Evolutionary conservation across 2,329 filamentous ascomycete species (phyloP).

Genomic region (Eutypa lata): DNA sequence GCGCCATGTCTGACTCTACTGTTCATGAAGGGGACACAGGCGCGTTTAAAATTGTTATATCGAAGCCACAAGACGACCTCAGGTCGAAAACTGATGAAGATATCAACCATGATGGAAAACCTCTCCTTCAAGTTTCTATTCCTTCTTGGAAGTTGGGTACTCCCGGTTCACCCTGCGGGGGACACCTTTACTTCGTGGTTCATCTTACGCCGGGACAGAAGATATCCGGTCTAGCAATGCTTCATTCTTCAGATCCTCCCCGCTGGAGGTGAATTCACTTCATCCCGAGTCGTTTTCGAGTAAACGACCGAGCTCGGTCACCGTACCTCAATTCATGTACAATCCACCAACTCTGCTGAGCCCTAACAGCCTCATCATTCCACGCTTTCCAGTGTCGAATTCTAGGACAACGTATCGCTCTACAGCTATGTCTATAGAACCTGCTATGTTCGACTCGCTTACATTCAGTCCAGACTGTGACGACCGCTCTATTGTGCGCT

Average conservation of each 20-base stretch:
- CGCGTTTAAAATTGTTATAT: conserved; percentile 77
- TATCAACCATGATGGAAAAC: conserved; percentile 40
- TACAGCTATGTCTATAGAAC: conserved; percentile 54
- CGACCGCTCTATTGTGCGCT: conserved; percentile 77
- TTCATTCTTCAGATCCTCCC: conserved; percentile 41
- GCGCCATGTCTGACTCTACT: conserved; percentile 75
- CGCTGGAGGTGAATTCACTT: conserved; percentile 30
- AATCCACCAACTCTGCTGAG: conserved; percentile 21
- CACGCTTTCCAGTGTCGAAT: conserved; percentile 36
- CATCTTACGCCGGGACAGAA: conserved; percentile 75
- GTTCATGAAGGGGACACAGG: conserved; percentile 62
- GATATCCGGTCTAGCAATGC: conserved; percentile 64
- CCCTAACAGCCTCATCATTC: conserved; percentile 31
- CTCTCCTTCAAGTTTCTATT: conserved; percentile 70
- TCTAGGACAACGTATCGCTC: conserved; percentile 47
- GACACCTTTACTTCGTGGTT: conserved; percentile 74
- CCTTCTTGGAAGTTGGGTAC: conserved; percentile 82
- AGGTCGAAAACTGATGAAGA: conserved; percentile 64
- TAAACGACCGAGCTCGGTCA: conserved; percentile 35
- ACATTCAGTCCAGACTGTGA: conserved; percentile 77
- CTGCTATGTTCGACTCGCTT: conserved; percentile 78
- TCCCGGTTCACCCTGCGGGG: conserved; percentile 73
- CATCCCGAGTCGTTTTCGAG: conserved; percentile 26
- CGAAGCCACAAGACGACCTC: conserved; percentile 59
- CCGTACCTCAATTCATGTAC: conserved; percentile 33